Evolutionary conservation across 208 protist genomes (phyloP).

Genomic region (Jaenimonas drosophilae): DNA sequence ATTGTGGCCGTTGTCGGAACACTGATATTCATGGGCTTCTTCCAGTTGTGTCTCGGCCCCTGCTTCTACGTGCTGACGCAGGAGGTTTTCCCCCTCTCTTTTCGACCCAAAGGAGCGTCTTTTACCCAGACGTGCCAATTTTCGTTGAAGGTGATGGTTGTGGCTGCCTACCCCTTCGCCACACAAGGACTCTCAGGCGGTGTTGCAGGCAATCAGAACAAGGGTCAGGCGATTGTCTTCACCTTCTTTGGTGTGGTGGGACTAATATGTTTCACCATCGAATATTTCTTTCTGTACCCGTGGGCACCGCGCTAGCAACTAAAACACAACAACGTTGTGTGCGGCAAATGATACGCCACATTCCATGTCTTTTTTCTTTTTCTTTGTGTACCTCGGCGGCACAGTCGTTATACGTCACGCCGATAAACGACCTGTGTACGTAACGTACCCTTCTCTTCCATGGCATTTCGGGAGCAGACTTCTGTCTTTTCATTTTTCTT

Average conservation of each 20-base stretch:
- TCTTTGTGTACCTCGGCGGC: too few relatives aligned
- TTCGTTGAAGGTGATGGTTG: slow-evolving; percentile 84
- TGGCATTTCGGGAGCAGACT: too few relatives aligned
- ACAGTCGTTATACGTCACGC: too few relatives aligned
- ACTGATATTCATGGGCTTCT: slow-evolving; percentile 64
- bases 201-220: slow-evolving; percentile 69
- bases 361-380: too few relatives aligned
- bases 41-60: slow-evolving; percentile 64
- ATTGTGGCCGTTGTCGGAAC: slow-evolving; percentile 67
- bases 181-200: slow-evolving; percentile 71
- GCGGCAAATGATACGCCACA: too few relatives aligned
- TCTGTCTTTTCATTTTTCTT: too few relatives aligned
- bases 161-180: slow-evolving; percentile 74
- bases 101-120: slow-evolving; percentile 57
- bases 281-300: slow-evolving; percentile 66
- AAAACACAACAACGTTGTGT: too few relatives aligned
- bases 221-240: slow-evolving; percentile 80
- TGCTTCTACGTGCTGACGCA: slow-evolving; percentile 78
- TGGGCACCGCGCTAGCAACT: too few relatives aligned
- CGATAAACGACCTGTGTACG: too few relatives aligned
- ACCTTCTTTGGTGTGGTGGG: slow-evolving; percentile 76
- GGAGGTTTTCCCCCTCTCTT: slow-evolving; percentile 74
- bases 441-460: too few relatives aligned
- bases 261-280: slow-evolving; percentile 51
- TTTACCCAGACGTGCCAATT: slow-evolving; percentile 62